These are phyloP conservation scores for Scytalidium lignicola DNA, from an alignment of 2,329 filamentous ascomycete species.

Conservation along the genomic window DNA sequence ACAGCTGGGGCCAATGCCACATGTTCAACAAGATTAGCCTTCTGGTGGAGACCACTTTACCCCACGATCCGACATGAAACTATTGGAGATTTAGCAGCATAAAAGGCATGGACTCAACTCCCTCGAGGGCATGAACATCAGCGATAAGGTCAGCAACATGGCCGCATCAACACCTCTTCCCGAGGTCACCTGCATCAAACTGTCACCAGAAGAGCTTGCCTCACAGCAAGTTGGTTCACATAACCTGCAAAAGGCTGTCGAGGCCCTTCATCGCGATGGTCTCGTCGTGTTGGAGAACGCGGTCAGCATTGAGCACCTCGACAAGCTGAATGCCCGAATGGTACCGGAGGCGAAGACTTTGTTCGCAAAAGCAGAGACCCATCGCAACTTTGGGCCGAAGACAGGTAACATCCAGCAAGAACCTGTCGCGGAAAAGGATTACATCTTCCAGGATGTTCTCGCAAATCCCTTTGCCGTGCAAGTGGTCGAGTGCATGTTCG, in stretches of 20 bases:
- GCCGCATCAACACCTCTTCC: no score
- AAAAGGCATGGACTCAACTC: no score
- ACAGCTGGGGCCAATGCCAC: no score
- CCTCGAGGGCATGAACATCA: no score
- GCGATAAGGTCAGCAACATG: no score
- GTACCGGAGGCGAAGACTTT: constrained; percentile 42
- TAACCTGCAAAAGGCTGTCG: constrained; percentile 79
- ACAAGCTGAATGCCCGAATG: constrained; percentile 54
- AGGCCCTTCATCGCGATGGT: constrained; percentile 76
- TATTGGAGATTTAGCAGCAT: no score
- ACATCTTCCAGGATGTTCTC: constrained; percentile 21
- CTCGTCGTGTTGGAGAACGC: constrained; percentile 63
- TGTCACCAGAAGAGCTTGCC: constrained; percentile 4
- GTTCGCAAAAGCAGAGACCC: constrained; percentile 6
- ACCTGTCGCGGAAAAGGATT: constrained; percentile 17
- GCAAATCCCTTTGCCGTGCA: constrained; percentile 33
- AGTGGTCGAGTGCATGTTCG: constrained; percentile 32
- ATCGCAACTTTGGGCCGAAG: constrained; percentile 19
- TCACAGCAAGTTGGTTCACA: constrained; percentile 10
- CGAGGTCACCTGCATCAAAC: no score
- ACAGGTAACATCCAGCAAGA: constrained; percentile 20
- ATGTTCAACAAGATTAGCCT: no score
- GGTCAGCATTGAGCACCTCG: constrained; percentile 43
- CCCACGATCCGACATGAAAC: no score
- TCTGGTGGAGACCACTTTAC: no score